Base-by-base conservation (phyloP, 306 rosid genomes). In the Vigna radiata region DNA sequence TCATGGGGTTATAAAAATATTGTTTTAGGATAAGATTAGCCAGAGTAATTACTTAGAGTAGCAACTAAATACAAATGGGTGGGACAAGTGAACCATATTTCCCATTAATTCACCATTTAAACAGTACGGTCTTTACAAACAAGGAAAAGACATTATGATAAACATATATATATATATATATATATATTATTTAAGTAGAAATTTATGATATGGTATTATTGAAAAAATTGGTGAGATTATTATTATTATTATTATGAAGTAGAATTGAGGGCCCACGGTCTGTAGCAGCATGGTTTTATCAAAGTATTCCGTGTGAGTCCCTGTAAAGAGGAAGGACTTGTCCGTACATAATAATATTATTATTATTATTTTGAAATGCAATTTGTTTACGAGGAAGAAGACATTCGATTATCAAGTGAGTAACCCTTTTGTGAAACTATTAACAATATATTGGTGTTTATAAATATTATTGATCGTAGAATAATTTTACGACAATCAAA, bases 261-360 rank as follows among this genome's bases (percentile, higher is more conserved):
- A 49, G 33, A 18, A 37, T 68, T 18, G 47, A 82, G 79, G 82
- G 73, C 61, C 83, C 53, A 75, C 16, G 39, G 84, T 76, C 83
- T 85, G 61, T 15, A 56, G 85, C 82, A 25, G 76, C 43, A 55
- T 75, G 82, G 59, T 88, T 81, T 71, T 18, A 70, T 81, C 82
- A 83, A 83, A 83, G 62, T 77, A 75, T 88, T 50, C 18, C 83
- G 50, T 63, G 77, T 71, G 84, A 84, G 62, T 64, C 87, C 81
- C 61, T 29, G 21, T 37, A 18, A 16, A 68, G 54, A 64, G 54
- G 79, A 48, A 79, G 86, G 87, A 83, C 86, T 79, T 33, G 0
- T 88, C 92, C 88, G 89, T 88, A 88, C 91, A 60, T 36, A 36
- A 6, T 36, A 36, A 23, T 1, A 1, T 6, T 6, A 5, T 6